Evolutionary conservation across 495 filamentous ascomycete species (phyloP).

Genomic region (Penicillium chermesinum): DNA sequence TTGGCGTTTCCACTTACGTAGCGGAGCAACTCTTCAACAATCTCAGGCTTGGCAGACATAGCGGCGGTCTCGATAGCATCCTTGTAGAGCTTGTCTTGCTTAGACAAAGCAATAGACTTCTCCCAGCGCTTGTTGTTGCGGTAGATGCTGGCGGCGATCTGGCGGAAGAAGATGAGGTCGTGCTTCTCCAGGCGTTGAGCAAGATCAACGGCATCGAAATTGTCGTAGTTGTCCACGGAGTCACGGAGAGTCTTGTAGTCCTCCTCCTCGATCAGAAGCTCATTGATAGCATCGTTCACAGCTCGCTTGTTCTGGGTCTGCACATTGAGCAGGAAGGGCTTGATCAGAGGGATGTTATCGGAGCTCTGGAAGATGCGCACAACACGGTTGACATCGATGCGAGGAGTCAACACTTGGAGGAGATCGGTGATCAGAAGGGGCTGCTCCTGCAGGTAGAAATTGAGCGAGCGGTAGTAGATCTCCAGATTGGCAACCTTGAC

Average conservation of each 20-base stretch:
- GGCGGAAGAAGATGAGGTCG: conserved; percentile 97
- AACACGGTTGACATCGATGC: conserved; percentile 97
- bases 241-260: conserved; percentile 98
- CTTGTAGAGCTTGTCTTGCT: conserved; percentile 99
- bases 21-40: conserved; percentile 90
- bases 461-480: conserved; percentile 96
- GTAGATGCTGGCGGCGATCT: conserved; percentile 97
- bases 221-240: conserved; percentile 97
- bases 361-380: conserved; percentile 98
- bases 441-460: conserved; percentile 97
- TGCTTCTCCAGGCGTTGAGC: conserved; percentile 92
- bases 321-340: conserved; percentile 96
- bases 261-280: conserved; percentile 96
- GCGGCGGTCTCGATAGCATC: conserved; percentile 98
- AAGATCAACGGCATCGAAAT: conserved; percentile 95
- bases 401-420: conserved; percentile 81
- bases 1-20: too few relatives aligned
- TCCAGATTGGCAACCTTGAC: conserved; percentile 98
- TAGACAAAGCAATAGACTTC: conserved; percentile 96
- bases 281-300: conserved; percentile 98
- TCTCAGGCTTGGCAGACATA: conserved; percentile 83
- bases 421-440: conserved; percentile 92
- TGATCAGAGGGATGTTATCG: conserved; percentile 97
- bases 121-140: conserved; percentile 99
- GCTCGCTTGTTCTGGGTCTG: conserved; percentile 96